Conservation (phyloP, 2,329 filamentous ascomycete genomes). For the Trichoderma sp. region DNA sequence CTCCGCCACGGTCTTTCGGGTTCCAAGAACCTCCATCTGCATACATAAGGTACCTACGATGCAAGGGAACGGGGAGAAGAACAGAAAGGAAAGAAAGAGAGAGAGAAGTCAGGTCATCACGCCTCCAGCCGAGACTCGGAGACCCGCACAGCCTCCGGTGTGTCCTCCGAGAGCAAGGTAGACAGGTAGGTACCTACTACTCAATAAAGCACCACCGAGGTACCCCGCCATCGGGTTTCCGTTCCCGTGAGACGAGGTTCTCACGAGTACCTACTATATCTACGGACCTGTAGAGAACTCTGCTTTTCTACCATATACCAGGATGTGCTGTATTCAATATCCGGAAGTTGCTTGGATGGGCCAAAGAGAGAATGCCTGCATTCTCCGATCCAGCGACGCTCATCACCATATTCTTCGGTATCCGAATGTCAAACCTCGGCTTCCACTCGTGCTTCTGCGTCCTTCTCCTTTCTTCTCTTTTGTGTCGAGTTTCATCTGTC, state of each 20-base stretch:
- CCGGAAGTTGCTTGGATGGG: not conserved
- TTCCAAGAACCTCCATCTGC: too few species aligned
- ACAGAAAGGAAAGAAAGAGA: not conserved
- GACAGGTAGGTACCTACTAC: too few species aligned
- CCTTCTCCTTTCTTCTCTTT: not conserved
- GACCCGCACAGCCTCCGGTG: not conserved
- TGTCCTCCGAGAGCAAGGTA: not conserved
- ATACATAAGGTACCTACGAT: too few species aligned
- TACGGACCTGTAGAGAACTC: not conserved
- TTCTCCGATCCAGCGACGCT: too few species aligned
- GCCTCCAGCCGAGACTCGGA: slow-evolving; percentile 17
- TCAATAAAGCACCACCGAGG: too few species aligned
- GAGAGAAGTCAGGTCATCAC: slow-evolving; percentile 10
- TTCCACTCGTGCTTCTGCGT: not conserved
- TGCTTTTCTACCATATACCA: too few species aligned
- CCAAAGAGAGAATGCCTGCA: not conserved
- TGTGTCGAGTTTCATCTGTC: not conserved
- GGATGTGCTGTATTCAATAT: not conserved
- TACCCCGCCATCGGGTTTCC: not conserved
- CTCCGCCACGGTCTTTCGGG: too few species aligned
- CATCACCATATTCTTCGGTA: too few species aligned
- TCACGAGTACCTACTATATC: too few species aligned
- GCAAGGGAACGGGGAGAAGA: not conserved
- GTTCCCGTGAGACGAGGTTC: not conserved
- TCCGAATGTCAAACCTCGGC: not conserved